Evolutionary conservation across 352 stramenopile species (phyloP), one percentile per base, ranked within the genome.

Genomic region (Thalassiosira livingstoniorum): DNA sequence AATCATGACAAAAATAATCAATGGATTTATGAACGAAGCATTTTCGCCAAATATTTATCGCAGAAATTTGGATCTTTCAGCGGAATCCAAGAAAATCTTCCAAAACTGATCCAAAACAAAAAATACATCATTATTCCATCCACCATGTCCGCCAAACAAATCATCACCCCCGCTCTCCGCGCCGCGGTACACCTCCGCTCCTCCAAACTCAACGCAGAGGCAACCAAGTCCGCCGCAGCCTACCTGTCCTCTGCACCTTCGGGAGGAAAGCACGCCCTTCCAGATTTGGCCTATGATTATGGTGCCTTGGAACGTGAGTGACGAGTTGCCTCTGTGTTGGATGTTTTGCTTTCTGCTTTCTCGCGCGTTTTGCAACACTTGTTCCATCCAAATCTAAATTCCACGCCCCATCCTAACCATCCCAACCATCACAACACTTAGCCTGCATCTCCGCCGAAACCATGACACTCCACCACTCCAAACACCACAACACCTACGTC

Each of bases 401-500:
- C 15, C 7, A 7, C 15, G 15, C 7, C 39, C 39, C 39, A 47
- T 15, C n/a, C n/a, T n/a, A n/a, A n/a, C n/a, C n/a, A n/a, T n/a
- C n/a, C n/a, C n/a, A n/a, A n/a, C n/a, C n/a, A n/a, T n/a, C n/a
- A n/a, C n/a, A n/a, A n/a, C n/a, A n/a, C n/a, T 10, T 35, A 75
- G 67, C 91, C 55, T 80, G 72, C 64, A 93, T 95, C 73, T 93
- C 87, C 1, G 79, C 91, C 21, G 87, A 93, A 73, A 95, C 89
- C n/a, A 94, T 94, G 91, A 90, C 97, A 85, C 81, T 99, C 37
- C 97, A 99, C 90, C 96, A 99, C 92, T 93, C 95, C 66, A 99
- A 98, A 90, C 97, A 99, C 88, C 97, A 99, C 92, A 94, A 97
- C 43, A 75, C 80, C 87, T 99, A 99, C 87, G 96, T 99, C 21